A percentile compares a stretch with the other conserved stretches of the same genome.
phyloP scores from a whole-genome alignment of 495 filamentous ascomycete genomes.

The Sordaria brevicollis region DNA sequence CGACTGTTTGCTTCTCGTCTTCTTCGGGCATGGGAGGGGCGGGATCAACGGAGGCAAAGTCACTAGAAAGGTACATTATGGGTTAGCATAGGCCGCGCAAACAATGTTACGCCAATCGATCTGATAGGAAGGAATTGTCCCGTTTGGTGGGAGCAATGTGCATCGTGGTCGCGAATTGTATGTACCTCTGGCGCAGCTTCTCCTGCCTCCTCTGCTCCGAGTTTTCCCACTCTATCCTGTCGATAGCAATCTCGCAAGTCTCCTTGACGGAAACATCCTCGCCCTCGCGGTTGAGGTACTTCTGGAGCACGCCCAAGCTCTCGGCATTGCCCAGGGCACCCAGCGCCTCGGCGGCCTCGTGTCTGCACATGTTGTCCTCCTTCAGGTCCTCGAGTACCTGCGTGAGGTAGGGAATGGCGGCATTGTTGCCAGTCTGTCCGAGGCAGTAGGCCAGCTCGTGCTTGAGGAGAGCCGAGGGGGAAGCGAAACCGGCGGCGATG shows the following conservation, averaged over 20 bases:
- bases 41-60: slow-evolving; percentile 92
- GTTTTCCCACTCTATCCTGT: slow-evolving; percentile 87
- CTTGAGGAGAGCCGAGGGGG: slow-evolving; percentile 77
- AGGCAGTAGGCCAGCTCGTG: slow-evolving; percentile 97
- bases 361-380: slow-evolving; percentile 90
- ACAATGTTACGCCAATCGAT: neutral
- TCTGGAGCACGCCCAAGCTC: slow-evolving; percentile 61
- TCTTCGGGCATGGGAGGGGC: slow-evolving; percentile 73
- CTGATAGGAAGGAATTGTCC: neutral
- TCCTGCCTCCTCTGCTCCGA: slow-evolving; percentile 60
- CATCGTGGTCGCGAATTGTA: neutral
- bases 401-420: slow-evolving; percentile 63
- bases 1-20: slow-evolving; percentile 49
- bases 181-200: slow-evolving; percentile 67
- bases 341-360: slow-evolving; percentile 93
- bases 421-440: slow-evolving; percentile 71
- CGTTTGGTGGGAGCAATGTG: neutral
- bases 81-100: neutral
- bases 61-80: slow-evolving; percentile 38
- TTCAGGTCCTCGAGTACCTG: slow-evolving; percentile 63
- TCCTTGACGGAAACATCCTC: slow-evolving; percentile 77
- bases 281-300: slow-evolving; percentile 55
- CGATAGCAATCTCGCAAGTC: slow-evolving; percentile 95
- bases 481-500: slow-evolving; percentile 79
- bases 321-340: slow-evolving; percentile 70